A percentile compares a stretch with the other conserved stretches of the same genome.
These are phyloP conservation scores for Sphaerobolus stellatus DNA, from an alignment of 1,284 basidiomycete genomes.

Conservation along the genomic window DNA sequence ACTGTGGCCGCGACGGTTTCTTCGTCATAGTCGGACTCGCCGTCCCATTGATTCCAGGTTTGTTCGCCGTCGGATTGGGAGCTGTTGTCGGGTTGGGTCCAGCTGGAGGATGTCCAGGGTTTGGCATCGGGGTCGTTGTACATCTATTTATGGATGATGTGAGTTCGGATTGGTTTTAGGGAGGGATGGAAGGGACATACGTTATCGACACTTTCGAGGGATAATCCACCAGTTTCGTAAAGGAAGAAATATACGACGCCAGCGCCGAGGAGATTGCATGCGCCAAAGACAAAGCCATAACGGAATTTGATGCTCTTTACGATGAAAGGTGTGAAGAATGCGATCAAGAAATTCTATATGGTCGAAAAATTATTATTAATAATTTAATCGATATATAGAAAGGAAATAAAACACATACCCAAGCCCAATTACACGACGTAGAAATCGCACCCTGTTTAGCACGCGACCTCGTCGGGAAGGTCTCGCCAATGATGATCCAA, in stretches of 20 bases:
- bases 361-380: constrained; percentile 1
- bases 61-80: no score
- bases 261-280: constrained; percentile 59
- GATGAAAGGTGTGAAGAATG: constrained; percentile 76
- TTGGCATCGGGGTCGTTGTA: constrained; percentile 68
- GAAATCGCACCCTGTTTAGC: constrained; percentile 76
- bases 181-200: constrained; percentile 29
- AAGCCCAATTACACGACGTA: constrained; percentile 68
- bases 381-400: background rate
- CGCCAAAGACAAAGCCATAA: constrained; percentile 73
- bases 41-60: no score
- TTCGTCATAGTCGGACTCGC: no score
- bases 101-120: constrained; percentile 61
- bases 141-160: constrained; percentile 47
- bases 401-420: constrained; percentile 22
- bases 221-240: constrained; percentile 71
- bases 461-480: constrained; percentile 72
- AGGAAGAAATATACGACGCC: constrained; percentile 75
- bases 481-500: constrained; percentile 78
- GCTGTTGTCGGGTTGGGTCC: no score
- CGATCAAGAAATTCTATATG: constrained; percentile 68
- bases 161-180: constrained; percentile 3
- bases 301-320: constrained; percentile 53
- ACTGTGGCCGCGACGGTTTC: no score
- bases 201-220: constrained; percentile 68